Base-by-base conservation (phyloP, 202 grass and related monocot species). In the Dendrocalamus latiflorus region DNA sequence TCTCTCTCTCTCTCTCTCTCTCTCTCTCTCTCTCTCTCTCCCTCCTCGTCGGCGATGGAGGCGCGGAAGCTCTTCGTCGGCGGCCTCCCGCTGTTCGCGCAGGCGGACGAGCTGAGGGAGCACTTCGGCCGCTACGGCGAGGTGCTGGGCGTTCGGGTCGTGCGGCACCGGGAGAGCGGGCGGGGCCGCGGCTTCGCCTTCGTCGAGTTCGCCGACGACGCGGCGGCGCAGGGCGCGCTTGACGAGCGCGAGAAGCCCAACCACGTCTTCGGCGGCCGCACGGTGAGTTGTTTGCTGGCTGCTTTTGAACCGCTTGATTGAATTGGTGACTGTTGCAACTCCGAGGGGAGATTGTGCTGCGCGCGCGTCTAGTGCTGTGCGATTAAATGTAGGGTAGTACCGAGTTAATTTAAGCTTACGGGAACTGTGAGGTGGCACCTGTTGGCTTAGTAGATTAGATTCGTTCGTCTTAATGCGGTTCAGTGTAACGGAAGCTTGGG, bases 61-160 rank as follows among this genome's bases (percentile, higher is more conserved):
- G 14, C n/a, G 26, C 72, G 86, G 38, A 98, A 91, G 76, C 55
- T 97, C 2, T 98, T 93, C 43, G 72, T 98, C 6, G 90, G 88
- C 14, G 88, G 92, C 14, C 77, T 98, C 42, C 88, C 85, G 36
- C 76, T 38, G 37, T 50, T 6, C 6, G 81, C 58, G 25, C 8
- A 76, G 67, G 50, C 76, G 64, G 85, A 83, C 8, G 25, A 36
- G 4, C 65, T 98, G 26, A 72, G 28, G 81, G 30, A 68, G 28
- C 85, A 93, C 72, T 94, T 94, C 64, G 48, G 38, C 21, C 70
- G 68, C 38, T 98, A 91, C 83, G 90, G 92, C 50, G 82, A 85
- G 34, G 86, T 94, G 63, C 70, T 82, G 68, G 65, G 82, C 33
- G 88, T 84, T 11, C 72, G 85, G 63, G 90, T 93, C 17, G 81